phyloP scores from a whole-genome alignment of 768 basidiomycete species.

The Kwoniella mangroviensis region DNA sequence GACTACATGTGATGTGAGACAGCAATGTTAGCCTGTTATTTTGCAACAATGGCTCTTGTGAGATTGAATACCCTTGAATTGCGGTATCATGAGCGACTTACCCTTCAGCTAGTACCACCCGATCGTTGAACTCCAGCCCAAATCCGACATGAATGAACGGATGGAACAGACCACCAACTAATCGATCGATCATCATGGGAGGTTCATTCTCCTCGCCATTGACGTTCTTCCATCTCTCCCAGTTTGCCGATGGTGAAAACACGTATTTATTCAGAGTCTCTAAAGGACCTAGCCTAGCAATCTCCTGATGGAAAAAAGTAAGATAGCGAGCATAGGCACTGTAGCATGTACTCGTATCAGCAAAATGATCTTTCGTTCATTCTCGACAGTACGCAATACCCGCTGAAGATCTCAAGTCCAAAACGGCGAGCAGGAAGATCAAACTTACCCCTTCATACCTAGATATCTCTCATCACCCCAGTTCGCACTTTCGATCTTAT shows the following conservation, averaged over 20 bases:
- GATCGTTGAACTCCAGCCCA: slow-evolving; percentile 50
- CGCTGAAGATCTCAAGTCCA: too few relatives aligned
- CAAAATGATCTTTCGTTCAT: neutral
- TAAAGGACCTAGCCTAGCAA: slow-evolving; percentile 33
- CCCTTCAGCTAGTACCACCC: slow-evolving; percentile 46
- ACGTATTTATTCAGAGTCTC: slow-evolving; percentile 41
- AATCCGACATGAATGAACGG: slow-evolving; percentile 50
- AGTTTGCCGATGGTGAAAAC: slow-evolving; percentile 40
- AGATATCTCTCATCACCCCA: slow-evolving; percentile 40
- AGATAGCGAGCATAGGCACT: slow-evolving; percentile 44
- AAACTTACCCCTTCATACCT: slow-evolving; percentile 36
- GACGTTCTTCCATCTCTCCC: neutral
- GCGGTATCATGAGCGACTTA: slow-evolving; percentile 8
- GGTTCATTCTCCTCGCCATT: slow-evolving; percentile 16
- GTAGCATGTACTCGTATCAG: neutral
- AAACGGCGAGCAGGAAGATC: neutral
- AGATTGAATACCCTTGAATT: too few relatives aligned
- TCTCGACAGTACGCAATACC: neutral
- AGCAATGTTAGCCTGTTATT: neutral
- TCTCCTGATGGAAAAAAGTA: slow-evolving; percentile 44
- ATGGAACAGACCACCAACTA: slow-evolving; percentile 43
- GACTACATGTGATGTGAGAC: slow-evolving; percentile 10
- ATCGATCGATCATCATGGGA: slow-evolving; percentile 39
- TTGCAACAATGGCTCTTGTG: too few relatives aligned
- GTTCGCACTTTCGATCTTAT: slow-evolving; percentile 34